Base-by-base conservation (phyloP, 306 rosid genomes). In the Myrica gale region DNA sequence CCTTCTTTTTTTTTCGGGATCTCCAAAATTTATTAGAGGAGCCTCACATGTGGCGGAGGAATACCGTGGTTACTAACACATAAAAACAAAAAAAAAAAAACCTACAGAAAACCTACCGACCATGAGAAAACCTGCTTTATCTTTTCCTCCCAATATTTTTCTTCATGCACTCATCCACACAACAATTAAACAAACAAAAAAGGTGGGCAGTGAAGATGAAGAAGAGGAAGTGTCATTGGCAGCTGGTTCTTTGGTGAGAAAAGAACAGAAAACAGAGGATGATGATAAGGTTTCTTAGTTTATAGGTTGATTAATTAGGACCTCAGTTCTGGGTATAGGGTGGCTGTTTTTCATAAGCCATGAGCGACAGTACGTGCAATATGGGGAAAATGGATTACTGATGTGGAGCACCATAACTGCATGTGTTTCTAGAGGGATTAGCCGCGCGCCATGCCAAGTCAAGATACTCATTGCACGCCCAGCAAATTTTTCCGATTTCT, bases 371-470 rank as follows among this genome's bases (percentile, higher is more conserved):
- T 32, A 2, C 37, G 37, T 32, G 37, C 37, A 72, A 16, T 61
- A 61, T 42, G 47, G 47, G 70, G 62, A 65, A 47, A 79, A 78
- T 87, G 90, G 90, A 84, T 75, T 78, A 73, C 46, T 87, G 92
- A 88, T 87, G 90, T 79, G 92, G 97, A 88, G 79, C 94, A 86
- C 94, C 80, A 83, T 82, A 71, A 15, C 8, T 37, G n/a, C n/a
- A n/a, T n/a, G 55, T 50, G 65, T 79, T 57, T 86, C 74, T 83
- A 79, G 86, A 85, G 75, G 80, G 70, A 68, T 53, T 44, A 56
- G 68, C n/a, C 63, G 13, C 73, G 39, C 72, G 68, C n/a, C 63
- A 17, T 75, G 39, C 72, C 58, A 75, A 80, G 80, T 79, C 84
- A 79, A 73, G 46, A 5, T 32, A 73, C 15, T 13, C 1, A 68